Percentiles rank a stretch among this genome's conserved stretches.
Conservation (phyloP, 1,284 basidiomycete species). For the Hymenochaete sp. region DNA sequence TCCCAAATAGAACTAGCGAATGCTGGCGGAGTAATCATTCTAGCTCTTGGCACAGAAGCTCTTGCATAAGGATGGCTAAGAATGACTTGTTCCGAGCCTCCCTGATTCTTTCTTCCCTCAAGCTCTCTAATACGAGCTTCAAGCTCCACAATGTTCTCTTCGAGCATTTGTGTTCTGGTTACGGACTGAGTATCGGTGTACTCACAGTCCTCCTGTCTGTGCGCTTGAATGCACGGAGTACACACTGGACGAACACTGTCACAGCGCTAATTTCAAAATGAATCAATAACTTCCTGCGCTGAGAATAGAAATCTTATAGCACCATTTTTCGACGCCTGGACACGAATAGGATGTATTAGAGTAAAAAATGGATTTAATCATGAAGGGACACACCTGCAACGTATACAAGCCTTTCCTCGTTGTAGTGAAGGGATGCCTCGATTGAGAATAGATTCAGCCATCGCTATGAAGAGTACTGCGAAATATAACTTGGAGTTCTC, state of each 20-base stretch:
- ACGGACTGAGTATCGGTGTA: slow-evolving; percentile 30
- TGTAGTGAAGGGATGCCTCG: too few relatives aligned
- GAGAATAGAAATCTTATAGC: neutral
- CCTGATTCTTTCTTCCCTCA: slow-evolving; percentile 26
- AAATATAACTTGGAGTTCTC: too few relatives aligned
- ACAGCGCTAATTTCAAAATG: slow-evolving; percentile 28
- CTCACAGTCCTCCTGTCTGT: slow-evolving; percentile 33
- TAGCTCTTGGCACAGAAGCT: neutral
- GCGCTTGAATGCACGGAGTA: slow-evolving; percentile 29
- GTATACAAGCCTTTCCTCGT: slow-evolving; percentile 24
- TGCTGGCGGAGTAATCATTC: neutral
- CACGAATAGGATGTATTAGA: neutral
- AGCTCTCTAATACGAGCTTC: slow-evolving; percentile 31
- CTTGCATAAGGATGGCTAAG: slow-evolving; percentile 27
- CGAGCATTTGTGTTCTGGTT: slow-evolving; percentile 30
- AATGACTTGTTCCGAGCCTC: slow-evolving; percentile 22
- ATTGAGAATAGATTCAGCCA: too few relatives aligned
- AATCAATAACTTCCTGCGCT: neutral
- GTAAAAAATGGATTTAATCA: neutral
- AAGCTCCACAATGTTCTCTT: slow-evolving; percentile 31
- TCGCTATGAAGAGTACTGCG: too few relatives aligned
- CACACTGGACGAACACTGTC: slow-evolving; percentile 35
- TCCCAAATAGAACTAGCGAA: slow-evolving; percentile 6
- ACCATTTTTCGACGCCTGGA: slow-evolving; percentile 35
- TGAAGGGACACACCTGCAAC: slow-evolving; percentile 21